phyloP scores from a whole-genome alignment of 2,329 filamentous ascomycete genomes.

The Passalora sequoiae region DNA sequence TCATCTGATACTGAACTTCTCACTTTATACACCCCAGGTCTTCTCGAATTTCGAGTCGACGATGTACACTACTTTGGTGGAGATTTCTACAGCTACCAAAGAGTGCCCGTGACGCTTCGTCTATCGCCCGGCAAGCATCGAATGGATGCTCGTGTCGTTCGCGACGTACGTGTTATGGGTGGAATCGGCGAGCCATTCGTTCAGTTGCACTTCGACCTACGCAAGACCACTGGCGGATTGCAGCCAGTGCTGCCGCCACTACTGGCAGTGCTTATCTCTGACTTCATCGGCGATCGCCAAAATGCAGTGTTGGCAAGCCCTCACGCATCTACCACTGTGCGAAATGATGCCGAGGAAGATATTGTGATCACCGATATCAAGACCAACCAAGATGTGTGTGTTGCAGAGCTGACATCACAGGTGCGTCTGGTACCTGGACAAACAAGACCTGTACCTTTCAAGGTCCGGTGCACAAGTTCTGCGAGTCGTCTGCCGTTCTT shows the following conservation, averaged over 20 bases:
- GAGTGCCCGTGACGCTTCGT: conserved; percentile 47
- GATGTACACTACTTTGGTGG: conserved; percentile 51
- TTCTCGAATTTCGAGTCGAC: conserved; percentile 53
- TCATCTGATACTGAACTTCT: conserved; percentile 32
- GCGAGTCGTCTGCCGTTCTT: conserved; percentile 4
- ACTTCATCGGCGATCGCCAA: conserved; percentile 39
- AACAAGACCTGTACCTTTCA: conserved; percentile 39
- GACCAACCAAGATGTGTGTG: conserved; percentile 6
- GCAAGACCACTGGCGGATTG: conserved; percentile 28
- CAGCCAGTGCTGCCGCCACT: conserved; percentile 17
- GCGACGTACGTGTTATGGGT: conserved; percentile 55
- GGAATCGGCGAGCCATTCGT: conserved; percentile 46
- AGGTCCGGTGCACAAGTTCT: conserved; percentile 27
- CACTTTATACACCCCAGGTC: conserved; percentile 43
- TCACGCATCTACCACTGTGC: conserved; percentile 46
- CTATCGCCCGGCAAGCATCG: conserved; percentile 48
- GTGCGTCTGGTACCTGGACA: conserved; percentile 35
- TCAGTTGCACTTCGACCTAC: conserved; percentile 37
- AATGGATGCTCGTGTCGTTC: conserved; percentile 50
- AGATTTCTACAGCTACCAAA: conserved; percentile 51
- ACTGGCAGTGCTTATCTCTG: conserved; percentile 42
- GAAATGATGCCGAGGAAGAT: conserved; percentile 38
- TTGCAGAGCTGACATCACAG: conserved; percentile 15
- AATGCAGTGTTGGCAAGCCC: conserved; percentile 44
- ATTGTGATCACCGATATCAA: conserved; percentile 12